phyloP scores from a whole-genome alignment of 2,329 filamentous ascomycete genomes.

The Dactylellina sp. region DNA sequence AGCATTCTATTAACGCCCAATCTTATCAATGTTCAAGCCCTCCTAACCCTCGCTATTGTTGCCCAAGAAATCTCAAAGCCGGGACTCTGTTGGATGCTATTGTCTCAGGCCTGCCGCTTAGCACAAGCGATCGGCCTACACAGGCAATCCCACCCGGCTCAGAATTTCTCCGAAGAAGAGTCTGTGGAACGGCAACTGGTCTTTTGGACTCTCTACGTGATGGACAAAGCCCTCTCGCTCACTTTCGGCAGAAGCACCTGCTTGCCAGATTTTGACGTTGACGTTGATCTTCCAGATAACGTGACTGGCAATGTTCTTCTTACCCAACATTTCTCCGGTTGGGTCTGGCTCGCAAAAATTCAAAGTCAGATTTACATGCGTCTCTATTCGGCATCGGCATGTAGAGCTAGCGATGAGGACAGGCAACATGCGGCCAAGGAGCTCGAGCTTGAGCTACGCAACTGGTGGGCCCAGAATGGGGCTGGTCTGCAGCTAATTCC shows the following conservation, averaged over 20 bases:
- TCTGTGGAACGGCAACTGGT: slow-evolving; percentile 63
- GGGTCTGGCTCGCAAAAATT: slow-evolving; percentile 70
- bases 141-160: slow-evolving; percentile 63
- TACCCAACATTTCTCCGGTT: slow-evolving; percentile 66
- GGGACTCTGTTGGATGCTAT: slow-evolving; percentile 74
- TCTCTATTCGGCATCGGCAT: slow-evolving; percentile 67
- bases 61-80: slow-evolving; percentile 73
- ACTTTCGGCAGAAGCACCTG: slow-evolving; percentile 71
- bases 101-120: slow-evolving; percentile 71
- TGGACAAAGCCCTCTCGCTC: slow-evolving; percentile 72
- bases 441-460: slow-evolving; percentile 58
- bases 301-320: slow-evolving; percentile 65
- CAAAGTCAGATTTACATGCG: slow-evolving; percentile 72
- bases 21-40: slow-evolving; percentile 70
- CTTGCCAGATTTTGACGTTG: slow-evolving; percentile 73
- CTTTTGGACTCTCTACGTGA: slow-evolving; percentile 72
- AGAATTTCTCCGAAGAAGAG: slow-evolving; percentile 61
- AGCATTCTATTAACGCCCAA: slow-evolving; percentile 71
- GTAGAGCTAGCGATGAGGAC: slow-evolving; percentile 64
- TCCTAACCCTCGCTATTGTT: slow-evolving; percentile 72
- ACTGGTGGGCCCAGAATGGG: slow-evolving; percentile 60
- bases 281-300: slow-evolving; percentile 65
- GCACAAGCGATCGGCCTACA: slow-evolving; percentile 75
- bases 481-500: slow-evolving; percentile 49
- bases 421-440: slow-evolving; percentile 63